These are phyloP conservation scores for Bertia moriformis DNA, from an alignment of 2,329 filamentous ascomycete genomes.

Conservation along the genomic window DNA sequence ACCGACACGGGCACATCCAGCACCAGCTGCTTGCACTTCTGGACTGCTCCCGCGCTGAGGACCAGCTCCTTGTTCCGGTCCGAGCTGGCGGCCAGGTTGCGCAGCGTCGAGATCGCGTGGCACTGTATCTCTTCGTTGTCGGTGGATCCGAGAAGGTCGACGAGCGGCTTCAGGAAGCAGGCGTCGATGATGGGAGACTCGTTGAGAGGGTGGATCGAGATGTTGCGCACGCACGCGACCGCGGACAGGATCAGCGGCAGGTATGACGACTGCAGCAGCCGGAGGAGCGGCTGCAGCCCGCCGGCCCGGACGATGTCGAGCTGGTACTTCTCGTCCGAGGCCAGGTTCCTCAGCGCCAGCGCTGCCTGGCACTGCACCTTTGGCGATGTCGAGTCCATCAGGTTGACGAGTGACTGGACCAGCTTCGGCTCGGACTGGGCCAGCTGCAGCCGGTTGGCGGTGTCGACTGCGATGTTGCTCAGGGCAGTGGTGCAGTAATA, in stretches of 20 bases:
- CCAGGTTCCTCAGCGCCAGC: conserved; percentile 80
- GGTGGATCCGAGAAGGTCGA: conserved; percentile 83
- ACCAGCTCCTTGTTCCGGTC: conserved; percentile 98
- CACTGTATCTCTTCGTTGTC: conserved; percentile 99
- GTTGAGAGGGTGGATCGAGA: conserved; percentile 93
- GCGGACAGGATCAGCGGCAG: conserved; percentile 90
- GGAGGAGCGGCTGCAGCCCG: conserved; percentile 71
- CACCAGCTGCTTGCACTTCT: conserved; percentile 96
- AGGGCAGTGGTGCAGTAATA: conserved; percentile 98
- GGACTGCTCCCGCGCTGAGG: conserved; percentile 84
- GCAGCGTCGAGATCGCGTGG: conserved; percentile 89
- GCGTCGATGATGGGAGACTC: conserved; percentile 98
- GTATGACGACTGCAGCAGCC: conserved; percentile 86
- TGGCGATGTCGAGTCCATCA: conserved; percentile 94
- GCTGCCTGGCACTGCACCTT: conserved; percentile 98
- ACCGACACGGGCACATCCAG: conserved; percentile 85
- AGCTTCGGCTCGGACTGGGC: conserved; percentile 81
- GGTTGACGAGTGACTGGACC: conserved; percentile 80
- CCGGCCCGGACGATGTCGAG: conserved; percentile 87
- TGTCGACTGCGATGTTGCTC: conserved; percentile 95
- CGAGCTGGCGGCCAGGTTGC: conserved; percentile 89
- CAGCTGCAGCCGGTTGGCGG: conserved; percentile 77
- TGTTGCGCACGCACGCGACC: conserved; percentile 95
- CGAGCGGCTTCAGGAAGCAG: conserved; percentile 83
- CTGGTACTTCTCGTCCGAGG: conserved; percentile 97